Base-by-base conservation (phyloP, 2,329 filamentous ascomycete species). In the Mariannaea sp. region DNA sequence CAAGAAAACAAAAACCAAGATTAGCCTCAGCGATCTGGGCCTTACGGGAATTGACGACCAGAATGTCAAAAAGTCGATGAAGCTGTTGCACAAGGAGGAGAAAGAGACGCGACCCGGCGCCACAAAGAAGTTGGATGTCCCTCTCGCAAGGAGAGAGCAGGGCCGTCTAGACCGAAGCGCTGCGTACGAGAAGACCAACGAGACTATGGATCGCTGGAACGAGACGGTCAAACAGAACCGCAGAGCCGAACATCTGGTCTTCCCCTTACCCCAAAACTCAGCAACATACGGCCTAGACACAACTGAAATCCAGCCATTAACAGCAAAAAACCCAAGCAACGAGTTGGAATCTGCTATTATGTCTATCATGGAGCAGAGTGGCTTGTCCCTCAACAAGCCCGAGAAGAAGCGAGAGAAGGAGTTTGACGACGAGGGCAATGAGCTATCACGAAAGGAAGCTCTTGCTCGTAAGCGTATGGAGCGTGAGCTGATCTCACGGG, bases 151-250 rank as follows among this genome's bases (percentile, higher is more conserved):
- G 69, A 83, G 92, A 56, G 89, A 96, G 64, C 93, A 97, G 71
- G 92, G 92, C 68, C 85, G 86, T 43, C 74, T 97, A 13, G 88
- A 96, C 66, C 89, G 94, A 45, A 78, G 80, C 46, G 91, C 86
- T 19, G 94, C 94, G 3, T 95, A 92, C 64, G 85, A 92, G 29
- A 92, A 96, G 77, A 92, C 91, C 44, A 96, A 95, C 66, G 88
- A 97, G 71, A 93, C 92, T 0, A 78, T 99, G 20, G 86, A 90
- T 58, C 85, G 91, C 64, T 99, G 94, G 94, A 88, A 88, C 26
- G 93, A 97, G 56, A 97, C 94, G 0, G 92, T 99, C 66, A 96
- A 97, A 74, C 85, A 90, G 26, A 97, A 97, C 71, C 88, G 94
- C 55, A 83, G 91, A 62, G 92, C 93, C 1, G 94, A 97, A 59